Base-by-base conservation (phyloP, 139 green algal species). In the Chlorella sp. region DNA sequence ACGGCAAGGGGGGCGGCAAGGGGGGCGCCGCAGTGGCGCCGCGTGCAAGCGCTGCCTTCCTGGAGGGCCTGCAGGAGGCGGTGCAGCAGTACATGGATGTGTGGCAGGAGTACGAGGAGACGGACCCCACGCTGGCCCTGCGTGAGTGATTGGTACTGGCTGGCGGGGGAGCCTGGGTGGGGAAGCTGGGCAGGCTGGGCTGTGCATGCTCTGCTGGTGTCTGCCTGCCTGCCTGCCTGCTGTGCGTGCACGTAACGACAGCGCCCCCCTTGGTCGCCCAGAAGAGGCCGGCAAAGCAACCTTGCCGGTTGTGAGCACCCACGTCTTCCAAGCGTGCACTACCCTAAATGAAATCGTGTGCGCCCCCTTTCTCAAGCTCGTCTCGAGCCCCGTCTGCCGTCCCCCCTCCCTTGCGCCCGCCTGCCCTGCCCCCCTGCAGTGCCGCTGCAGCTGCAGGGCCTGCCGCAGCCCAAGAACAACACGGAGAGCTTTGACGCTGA, bases 41-140 rank as follows among this genome's bases (percentile, higher is more conserved):
- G 19, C 79, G 66, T 34, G 86, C 95, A 30, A 89, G 83, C 64
- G 95, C 87, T 87, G 86, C 90, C 26, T 99, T 98, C 86, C 90
- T 97, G 64, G 87, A 91, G 3, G 89, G 93, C 79, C 94, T 99
- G 36, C 94, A 97, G 86, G 91, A 91, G 3, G 92, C 92, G 3
- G 93, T 98, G 24, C 90, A 97, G 79, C 91, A 96, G 88, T 99
- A 96, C 85, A 92, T 96, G 48, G 93, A 91, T 60, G 96, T 95
- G 86, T 98, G 96, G 96, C 95, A 98, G 88, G 92, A 94, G 39
- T 86, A 91, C 28, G 69, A 91, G n/a, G 76, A 91, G 69, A 34
- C 12, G 16, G 85, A 89, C 42, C 85, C 85, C 5, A 37, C 69
- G 40, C 42, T 71, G 32, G 71, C 85, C 7, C 53, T 68, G 19